Conservation (phyloP, 2,329 filamentous ascomycete genomes). For the Colletotrichum sp. region DNA sequence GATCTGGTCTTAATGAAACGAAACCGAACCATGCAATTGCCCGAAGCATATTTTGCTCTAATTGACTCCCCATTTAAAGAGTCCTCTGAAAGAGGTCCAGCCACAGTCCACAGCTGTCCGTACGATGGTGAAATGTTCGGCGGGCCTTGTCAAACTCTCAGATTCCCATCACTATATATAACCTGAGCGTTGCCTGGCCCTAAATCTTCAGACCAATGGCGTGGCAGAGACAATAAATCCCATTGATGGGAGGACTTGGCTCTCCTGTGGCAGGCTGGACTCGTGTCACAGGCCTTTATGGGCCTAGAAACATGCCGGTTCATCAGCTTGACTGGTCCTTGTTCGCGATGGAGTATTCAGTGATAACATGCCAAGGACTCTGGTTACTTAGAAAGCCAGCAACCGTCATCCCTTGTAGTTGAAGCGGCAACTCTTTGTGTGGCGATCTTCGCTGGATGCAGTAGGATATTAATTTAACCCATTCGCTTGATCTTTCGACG, state of each 20-base stretch:
- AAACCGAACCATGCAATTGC: too few relatives aligned
- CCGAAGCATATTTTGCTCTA: too few relatives aligned
- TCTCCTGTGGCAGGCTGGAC: background rate
- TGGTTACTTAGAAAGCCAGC: background rate
- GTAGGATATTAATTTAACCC: too few relatives aligned
- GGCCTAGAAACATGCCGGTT: accelerated
- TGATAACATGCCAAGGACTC: background rate
- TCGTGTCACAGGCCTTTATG: background rate
- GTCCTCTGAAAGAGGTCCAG: too few relatives aligned
- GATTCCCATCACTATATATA: background rate
- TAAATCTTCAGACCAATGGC: background rate
- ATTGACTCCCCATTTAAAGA: too few relatives aligned
- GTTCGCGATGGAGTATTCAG: accelerated
- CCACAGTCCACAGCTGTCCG: background rate
- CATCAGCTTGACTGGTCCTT: background rate
- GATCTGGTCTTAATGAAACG: too few relatives aligned
- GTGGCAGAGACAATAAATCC: too few relatives aligned
- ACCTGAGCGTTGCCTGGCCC: accelerated
- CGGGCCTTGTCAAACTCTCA: background rate
- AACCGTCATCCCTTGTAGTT: background rate
- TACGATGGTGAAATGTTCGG: accelerated
- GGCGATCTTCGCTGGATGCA: accelerated
- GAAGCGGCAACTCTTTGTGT: accelerated
- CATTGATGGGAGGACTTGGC: background rate
- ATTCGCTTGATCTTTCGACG: background rate